Evolutionary conservation across 2,329 filamentous ascomycete genomes (phyloP).

Genomic region (Emergomyces pasteurianus): DNA sequence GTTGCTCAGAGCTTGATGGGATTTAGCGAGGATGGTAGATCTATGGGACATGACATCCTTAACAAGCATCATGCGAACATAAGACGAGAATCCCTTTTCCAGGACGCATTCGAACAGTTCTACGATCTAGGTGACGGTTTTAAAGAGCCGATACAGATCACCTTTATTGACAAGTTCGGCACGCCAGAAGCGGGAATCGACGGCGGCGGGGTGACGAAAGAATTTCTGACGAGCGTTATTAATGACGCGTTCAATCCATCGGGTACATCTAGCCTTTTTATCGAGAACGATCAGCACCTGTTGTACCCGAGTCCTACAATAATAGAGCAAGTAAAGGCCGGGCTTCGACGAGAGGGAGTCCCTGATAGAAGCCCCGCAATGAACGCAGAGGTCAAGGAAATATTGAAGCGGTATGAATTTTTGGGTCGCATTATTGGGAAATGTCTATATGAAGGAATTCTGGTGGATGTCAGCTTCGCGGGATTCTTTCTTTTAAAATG

Average conservation of each 20-base stretch:
- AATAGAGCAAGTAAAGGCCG: constrained; percentile 55
- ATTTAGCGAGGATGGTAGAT: constrained; percentile 28
- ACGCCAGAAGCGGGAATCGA: constrained; percentile 86
- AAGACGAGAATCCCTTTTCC: constrained; percentile 64
- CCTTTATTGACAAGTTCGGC: constrained; percentile 85
- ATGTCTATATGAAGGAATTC: constrained; percentile 91
- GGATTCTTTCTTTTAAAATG: constrained; percentile 95
- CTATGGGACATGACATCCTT: constrained; percentile 28
- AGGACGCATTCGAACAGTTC: constrained; percentile 76
- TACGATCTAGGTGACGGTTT: constrained; percentile 68
- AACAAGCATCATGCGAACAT: constrained; percentile 66
- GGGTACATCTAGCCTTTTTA: constrained; percentile 54
- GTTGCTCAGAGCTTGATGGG: constrained; percentile 36
- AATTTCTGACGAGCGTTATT: constrained; percentile 84
- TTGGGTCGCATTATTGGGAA: constrained; percentile 88
- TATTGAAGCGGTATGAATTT: constrained; percentile 75
- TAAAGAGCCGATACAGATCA: constrained; percentile 94
- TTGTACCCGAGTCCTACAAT: constrained; percentile 78
- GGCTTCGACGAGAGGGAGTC: constrained; percentile 42
- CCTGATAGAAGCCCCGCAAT: constrained; percentile 45
- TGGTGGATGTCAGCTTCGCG: constrained; percentile 86
- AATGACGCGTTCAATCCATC: constrained; percentile 64
- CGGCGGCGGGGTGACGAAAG: constrained; percentile 92
- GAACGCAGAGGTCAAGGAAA: constrained; percentile 44
- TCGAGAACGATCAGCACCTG: constrained; percentile 72